Conservation (phyloP, 1,284 basidiomycete species). For the Meira miltonrushii region DNA sequence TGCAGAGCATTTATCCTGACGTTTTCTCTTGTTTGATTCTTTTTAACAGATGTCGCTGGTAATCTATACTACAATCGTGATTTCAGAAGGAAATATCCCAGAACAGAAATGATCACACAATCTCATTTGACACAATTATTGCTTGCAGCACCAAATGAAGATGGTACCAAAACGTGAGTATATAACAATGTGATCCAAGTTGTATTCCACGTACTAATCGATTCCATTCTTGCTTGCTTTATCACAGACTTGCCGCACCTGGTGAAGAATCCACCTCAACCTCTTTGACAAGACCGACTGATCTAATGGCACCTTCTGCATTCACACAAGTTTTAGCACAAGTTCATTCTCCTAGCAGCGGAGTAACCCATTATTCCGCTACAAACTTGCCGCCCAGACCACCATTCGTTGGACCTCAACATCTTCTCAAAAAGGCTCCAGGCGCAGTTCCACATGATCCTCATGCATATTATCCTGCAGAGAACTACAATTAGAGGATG, state of each 20-base stretch:
- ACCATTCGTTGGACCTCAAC: slow-evolving; percentile 45
- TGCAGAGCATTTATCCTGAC: slow-evolving; percentile 38
- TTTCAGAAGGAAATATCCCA: slow-evolving; percentile 82
- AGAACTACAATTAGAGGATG: slow-evolving; percentile 13
- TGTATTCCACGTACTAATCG: neutral
- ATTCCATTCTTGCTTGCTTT: neutral
- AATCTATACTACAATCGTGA: slow-evolving; percentile 81
- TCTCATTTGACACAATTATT: slow-evolving; percentile 63
- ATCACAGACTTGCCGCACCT: slow-evolving; percentile 33
- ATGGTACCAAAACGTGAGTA: slow-evolving; percentile 48
- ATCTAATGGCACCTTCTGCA: slow-evolving; percentile 44
- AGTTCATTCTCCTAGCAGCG: slow-evolving; percentile 32
- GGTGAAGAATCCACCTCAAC: slow-evolving; percentile 24
- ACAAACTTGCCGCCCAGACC: slow-evolving; percentile 45
- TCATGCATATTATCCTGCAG: slow-evolving; percentile 45
- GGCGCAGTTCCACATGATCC: slow-evolving; percentile 47
- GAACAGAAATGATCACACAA: slow-evolving; percentile 58
- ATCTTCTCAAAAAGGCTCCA: slow-evolving; percentile 47
- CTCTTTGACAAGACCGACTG: slow-evolving; percentile 41
- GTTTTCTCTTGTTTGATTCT: neutral
- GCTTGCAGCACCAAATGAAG: slow-evolving; percentile 68
- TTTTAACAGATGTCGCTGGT: slow-evolving; percentile 25
- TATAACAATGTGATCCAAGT: neutral
- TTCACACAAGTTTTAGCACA: slow-evolving; percentile 50
- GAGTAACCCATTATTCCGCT: slow-evolving; percentile 29